These are phyloP conservation scores for Carex littledalei DNA, from an alignment of 176 grass and related monocot genomes.

Conservation along the genomic window DNA sequence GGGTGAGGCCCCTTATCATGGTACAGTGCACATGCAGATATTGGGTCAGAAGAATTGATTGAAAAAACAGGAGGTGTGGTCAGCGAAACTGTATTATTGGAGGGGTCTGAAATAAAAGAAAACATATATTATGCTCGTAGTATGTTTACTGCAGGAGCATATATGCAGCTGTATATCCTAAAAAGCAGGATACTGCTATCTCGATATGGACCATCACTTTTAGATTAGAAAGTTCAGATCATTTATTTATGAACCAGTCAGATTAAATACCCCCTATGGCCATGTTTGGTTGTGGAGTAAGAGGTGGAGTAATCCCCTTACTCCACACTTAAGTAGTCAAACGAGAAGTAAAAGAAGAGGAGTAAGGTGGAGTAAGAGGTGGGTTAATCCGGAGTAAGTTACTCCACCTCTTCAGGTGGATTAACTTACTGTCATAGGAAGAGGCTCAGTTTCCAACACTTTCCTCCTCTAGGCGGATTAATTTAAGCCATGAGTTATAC, in stretches of 20 bases:
- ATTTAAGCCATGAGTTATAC: no score
- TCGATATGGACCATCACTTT: background rate
- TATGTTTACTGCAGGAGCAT: background rate
- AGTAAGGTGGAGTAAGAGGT: no score
- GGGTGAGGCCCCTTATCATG: constrained; percentile 71
- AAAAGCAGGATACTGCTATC: background rate
- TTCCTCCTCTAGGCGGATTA: no score
- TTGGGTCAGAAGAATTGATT: constrained; percentile 40
- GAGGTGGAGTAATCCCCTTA: no score
- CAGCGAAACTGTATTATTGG: constrained; percentile 63
- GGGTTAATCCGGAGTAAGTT: no score
- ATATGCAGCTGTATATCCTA: background rate
- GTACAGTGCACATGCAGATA: constrained; percentile 83
- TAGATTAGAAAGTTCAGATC: background rate
- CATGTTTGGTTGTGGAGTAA: no score
- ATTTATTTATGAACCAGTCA: background rate
- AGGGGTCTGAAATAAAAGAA: constrained; percentile 52
- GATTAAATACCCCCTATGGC: background rate
- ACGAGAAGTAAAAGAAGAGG: no score
- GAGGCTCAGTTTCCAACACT: no score
- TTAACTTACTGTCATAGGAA: no score
- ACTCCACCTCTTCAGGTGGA: no score
- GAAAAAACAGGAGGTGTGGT: constrained; percentile 45
- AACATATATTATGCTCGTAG: background rate
- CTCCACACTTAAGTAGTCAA: no score